Evolutionary conservation across 2,329 filamentous ascomycete species (phyloP).

Genomic region (Cercospora zeae-maydis): DNA sequence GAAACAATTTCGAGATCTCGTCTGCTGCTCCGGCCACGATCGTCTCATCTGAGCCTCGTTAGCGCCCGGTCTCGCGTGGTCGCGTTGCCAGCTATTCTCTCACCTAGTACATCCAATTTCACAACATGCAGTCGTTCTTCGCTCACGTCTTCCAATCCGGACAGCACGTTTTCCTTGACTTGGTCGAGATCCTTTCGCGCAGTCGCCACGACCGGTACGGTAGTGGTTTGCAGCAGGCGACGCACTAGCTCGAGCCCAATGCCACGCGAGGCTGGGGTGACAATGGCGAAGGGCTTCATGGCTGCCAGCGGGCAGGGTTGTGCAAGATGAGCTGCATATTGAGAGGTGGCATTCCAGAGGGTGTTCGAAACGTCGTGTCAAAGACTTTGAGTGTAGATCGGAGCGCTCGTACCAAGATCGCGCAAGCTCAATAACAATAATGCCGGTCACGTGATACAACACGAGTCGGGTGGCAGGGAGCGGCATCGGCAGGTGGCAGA

Average conservation of each 20-base stretch:
- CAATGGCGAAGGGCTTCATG: slow-evolving; percentile 50
- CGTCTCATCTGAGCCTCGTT: slow-evolving; percentile 52
- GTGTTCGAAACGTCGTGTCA: slow-evolving; percentile 1
- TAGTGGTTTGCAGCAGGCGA: slow-evolving; percentile 55
- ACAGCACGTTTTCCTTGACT: slow-evolving; percentile 50
- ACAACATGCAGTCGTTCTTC: slow-evolving; percentile 51
- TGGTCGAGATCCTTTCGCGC: slow-evolving; percentile 53
- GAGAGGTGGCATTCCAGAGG: neutral
- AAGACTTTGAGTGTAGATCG: slow-evolving; percentile 6
- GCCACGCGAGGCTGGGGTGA: slow-evolving; percentile 60
- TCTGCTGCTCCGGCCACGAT: slow-evolving; percentile 58
- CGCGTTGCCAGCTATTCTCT: neutral
- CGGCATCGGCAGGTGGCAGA: neutral
- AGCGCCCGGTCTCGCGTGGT: neutral
- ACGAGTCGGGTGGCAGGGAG: neutral
- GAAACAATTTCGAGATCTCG: slow-evolving; percentile 31
- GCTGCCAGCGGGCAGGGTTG: neutral
- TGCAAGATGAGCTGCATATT: neutral
- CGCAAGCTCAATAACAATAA: neutral
- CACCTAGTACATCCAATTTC: slow-evolving; percentile 57
- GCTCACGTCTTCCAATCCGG: slow-evolving; percentile 46
- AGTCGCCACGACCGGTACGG: slow-evolving; percentile 58
- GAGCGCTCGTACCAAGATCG: neutral
- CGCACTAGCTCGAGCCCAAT: slow-evolving; percentile 61
- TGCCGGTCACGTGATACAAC: neutral